A percentile compares a stretch with the other conserved stretches of the same genome.
phyloP scores from a whole-genome alignment of 2,329 filamentous ascomycete species.

The Aschersonia sp. region DNA sequence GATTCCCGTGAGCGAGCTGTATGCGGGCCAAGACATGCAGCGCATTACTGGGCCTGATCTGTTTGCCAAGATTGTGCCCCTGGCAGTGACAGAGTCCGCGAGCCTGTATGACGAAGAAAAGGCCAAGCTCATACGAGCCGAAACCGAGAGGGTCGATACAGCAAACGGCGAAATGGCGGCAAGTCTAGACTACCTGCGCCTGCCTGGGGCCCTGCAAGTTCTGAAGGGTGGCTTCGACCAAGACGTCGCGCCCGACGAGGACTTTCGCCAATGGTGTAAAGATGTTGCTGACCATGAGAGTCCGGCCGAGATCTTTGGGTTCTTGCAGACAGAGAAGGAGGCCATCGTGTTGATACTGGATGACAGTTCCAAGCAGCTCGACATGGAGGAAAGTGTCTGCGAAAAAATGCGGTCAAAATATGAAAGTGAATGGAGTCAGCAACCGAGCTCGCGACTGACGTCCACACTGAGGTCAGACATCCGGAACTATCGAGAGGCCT shows the following conservation, averaged over 20 bases:
- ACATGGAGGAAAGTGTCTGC: constrained; percentile 95
- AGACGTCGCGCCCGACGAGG: constrained; percentile 74
- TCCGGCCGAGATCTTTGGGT: constrained; percentile 66
- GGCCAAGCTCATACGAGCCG: constrained; percentile 83
- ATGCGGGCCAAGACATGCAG: constrained; percentile 94
- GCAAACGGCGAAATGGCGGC: constrained; percentile 94
- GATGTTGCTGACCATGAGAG: constrained; percentile 79
- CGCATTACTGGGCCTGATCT: constrained; percentile 93
- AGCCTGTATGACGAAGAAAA: constrained; percentile 98
- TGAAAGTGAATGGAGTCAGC: constrained; percentile 89
- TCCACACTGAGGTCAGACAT: constrained; percentile 79
- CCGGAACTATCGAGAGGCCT: constrained; percentile 71
- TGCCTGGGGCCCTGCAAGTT: constrained; percentile 80
- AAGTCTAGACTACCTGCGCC: constrained; percentile 81
- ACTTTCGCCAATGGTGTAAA: constrained; percentile 88
- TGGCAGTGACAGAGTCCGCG: constrained; percentile 90
- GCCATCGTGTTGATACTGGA: constrained; percentile 61
- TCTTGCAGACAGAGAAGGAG: constrained; percentile 63
- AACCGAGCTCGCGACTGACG: constrained; percentile 82
- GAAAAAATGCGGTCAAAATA: constrained; percentile 99
- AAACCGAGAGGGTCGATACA: constrained; percentile 83
- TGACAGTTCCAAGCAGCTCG: constrained; percentile 71
- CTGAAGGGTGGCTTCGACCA: constrained; percentile 88
- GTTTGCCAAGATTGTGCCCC: constrained; percentile 90
- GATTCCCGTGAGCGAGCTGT: constrained; percentile 91